These are phyloP conservation scores for Claviceps sp. DNA, from an alignment of 2,329 filamentous ascomycete species.

Conservation along the genomic window DNA sequence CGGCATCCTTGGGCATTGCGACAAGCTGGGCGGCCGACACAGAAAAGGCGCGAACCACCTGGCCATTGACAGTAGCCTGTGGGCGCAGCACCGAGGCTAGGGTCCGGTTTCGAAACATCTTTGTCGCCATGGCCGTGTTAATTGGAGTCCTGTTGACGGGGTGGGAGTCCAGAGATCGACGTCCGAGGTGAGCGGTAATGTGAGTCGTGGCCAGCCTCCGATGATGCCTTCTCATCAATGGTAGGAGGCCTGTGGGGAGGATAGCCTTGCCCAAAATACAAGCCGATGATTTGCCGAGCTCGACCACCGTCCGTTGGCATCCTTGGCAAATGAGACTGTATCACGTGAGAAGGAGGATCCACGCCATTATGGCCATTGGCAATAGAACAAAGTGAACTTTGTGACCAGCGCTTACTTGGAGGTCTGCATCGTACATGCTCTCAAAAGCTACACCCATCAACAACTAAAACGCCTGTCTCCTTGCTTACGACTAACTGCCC, in stretches of 20 bases:
- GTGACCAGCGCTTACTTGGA: slow-evolving; percentile 9
- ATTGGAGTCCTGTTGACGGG: slow-evolving; percentile 32
- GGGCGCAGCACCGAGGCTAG: slow-evolving; percentile 43
- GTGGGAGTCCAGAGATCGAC: slow-evolving; percentile 6
- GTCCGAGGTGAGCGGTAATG: background rate
- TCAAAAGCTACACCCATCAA: slow-evolving; percentile 8
- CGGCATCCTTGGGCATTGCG: slow-evolving; percentile 44
- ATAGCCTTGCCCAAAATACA: background rate
- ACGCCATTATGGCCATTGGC: background rate
- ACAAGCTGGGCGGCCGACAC: slow-evolving; percentile 36
- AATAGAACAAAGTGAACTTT: slow-evolving; percentile 6
- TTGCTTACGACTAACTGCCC: slow-evolving; percentile 10
- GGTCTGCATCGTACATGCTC: slow-evolving; percentile 8
- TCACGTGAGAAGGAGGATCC: slow-evolving; percentile 2
- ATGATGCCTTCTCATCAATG: background rate
- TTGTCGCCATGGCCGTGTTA: slow-evolving; percentile 44
- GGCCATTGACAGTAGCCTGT: slow-evolving; percentile 26
- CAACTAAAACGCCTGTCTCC: slow-evolving; percentile 7
- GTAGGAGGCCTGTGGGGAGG: background rate
- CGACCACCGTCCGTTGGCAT: slow-evolving; percentile 7
- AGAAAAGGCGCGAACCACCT: slow-evolving; percentile 35
- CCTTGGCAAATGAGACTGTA: background rate
- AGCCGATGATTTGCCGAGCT: slow-evolving; percentile 18
- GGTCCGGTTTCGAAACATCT: slow-evolving; percentile 41
- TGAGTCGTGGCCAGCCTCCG: background rate